Base-by-base conservation (phyloP, 139 green algal genomes). In the Chlorella sp. region DNA sequence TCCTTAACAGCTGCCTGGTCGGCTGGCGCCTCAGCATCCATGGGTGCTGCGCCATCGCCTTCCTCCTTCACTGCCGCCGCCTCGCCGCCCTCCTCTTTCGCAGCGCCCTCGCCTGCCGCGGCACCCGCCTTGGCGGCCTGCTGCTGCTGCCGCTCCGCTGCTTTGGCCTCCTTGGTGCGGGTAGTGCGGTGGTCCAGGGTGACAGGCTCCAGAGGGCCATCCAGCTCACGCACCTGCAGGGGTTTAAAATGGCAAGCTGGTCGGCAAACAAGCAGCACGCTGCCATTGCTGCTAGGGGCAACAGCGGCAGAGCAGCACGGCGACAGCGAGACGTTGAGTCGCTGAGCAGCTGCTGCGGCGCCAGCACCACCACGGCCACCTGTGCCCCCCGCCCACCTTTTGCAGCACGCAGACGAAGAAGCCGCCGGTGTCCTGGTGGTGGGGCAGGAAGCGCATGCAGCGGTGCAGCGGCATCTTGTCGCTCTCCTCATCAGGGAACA, bases 401-500 rank as follows among this genome's bases (percentile, higher is more conserved):
- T 95, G 38, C 39, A 99, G 88, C 44, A 99, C 95, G 15, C 92
- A 93, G 69, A 99, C 93, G 80, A 99, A 99, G 93, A 99, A 99
- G 73, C 98, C 97, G 36, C 98, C 98, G 6, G 97, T 99, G 92
- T 99, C 93, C 56, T 93, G 87, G 79, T 98, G 92, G 92, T 99
- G 97, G 12, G 98, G 98, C 86, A 99, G 90, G 69, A 99, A 94
- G 56, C 98, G 92, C 95, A 99, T 98, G 93, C 95, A 99, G 71
- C 92, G 93, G 74, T 98, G 92, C 85, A 99, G 85, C 11, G 91
- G 94, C 80, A 99, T 87, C 15, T 25, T 39, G 12, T 89, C 89
- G 55, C 91, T 87, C 25, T 90, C 84, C 23, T 78, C 89, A 28
- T 88, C 83, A 2, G 96, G 92, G 88, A 99, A 99, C 92, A 98